Percentiles rank a stretch among this genome's conserved stretches.
phyloP scores from a whole-genome alignment of 2,329 filamentous ascomycete species.

The Karstenula rhodostoma region DNA sequence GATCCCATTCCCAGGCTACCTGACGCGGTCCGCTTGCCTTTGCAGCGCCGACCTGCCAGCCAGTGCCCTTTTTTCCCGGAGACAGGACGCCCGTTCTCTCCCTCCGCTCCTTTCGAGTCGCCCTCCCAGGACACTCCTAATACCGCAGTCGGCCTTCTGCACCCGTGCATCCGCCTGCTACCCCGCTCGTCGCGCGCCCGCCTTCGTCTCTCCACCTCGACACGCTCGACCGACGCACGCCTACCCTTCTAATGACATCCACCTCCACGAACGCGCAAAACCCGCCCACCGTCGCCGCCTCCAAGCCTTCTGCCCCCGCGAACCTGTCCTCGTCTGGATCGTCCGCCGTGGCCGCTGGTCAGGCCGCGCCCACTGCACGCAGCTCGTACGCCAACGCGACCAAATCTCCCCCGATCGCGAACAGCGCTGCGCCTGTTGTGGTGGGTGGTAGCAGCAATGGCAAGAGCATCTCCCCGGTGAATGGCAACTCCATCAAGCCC shows the following conservation, averaged over 20 bases:
- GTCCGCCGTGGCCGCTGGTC: conserved; percentile 60
- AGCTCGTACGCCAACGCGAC: conserved; percentile 69
- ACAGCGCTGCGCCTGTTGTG: conserved; percentile 61
- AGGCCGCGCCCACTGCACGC: conserved; percentile 63
- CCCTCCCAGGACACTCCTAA: conserved; percentile 35
- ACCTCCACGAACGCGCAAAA: conserved; percentile 63
- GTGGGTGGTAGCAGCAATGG: conserved; percentile 61
- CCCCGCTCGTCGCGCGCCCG: conserved; percentile 22
- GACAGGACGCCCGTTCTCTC: conserved; percentile 35
- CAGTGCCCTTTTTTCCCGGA: conserved; percentile 40
- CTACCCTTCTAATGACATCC: conserved; percentile 63
- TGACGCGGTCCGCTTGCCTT: conserved; percentile 39
- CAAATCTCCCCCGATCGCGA: conserved; percentile 60
- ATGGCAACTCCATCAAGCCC: conserved; percentile 77
- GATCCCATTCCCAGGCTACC: conserved; percentile 45
- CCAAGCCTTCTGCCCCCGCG: conserved; percentile 56
- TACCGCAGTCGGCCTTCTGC: conserved; percentile 22
- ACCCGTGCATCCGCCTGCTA: conserved; percentile 40
- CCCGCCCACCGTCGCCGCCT: conserved; percentile 56
- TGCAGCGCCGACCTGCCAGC: conserved; percentile 43
- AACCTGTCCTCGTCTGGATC: conserved; percentile 59
- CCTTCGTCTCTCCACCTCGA: conserved; percentile 18
- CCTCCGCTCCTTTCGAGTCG: conserved; percentile 41
- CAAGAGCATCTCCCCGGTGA: conserved; percentile 74
- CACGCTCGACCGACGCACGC: conserved; percentile 17